These are phyloP conservation scores for Calocera viscosa DNA, from an alignment of 768 basidiomycete species.

Conservation along the genomic window DNA sequence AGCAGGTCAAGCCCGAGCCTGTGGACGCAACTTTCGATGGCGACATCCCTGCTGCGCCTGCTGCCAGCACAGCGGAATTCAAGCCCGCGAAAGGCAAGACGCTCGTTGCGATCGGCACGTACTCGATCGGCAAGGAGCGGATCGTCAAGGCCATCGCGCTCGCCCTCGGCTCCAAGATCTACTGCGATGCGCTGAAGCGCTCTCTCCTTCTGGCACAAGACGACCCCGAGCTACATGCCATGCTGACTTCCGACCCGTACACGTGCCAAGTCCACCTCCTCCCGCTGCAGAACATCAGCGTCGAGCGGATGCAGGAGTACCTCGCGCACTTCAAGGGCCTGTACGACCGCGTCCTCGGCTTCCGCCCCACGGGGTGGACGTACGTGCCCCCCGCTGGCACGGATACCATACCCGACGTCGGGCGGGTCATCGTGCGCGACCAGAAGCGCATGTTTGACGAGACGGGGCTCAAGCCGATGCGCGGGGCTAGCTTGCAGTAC, in stretches of 20 bases:
- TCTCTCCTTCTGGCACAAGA: constrained; percentile 71
- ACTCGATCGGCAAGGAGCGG: constrained; percentile 94
- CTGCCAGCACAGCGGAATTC: constrained; percentile 13
- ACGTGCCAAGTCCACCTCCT: constrained; percentile 76
- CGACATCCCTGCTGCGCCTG: background rate
- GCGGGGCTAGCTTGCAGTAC: constrained; percentile 54
- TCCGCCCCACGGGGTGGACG: constrained; percentile 96
- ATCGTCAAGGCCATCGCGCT: constrained; percentile 91
- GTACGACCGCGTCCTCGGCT: constrained; percentile 63
- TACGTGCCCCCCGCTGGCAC: constrained; percentile 56
- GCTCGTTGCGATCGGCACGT: constrained; percentile 46
- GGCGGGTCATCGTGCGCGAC: constrained; percentile 53
- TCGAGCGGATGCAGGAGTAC: constrained; percentile 67
- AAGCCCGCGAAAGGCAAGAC: constrained; percentile 16
- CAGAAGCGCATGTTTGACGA: constrained; percentile 58
- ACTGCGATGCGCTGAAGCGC: constrained; percentile 75
- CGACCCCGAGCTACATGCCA: constrained; percentile 64
- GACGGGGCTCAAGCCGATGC: constrained; percentile 50
- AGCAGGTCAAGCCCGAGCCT: background rate
- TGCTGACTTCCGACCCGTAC: constrained; percentile 65
- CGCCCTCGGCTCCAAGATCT: constrained; percentile 69
- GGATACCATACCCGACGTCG: constrained; percentile 49
- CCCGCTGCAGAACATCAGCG: constrained; percentile 56
- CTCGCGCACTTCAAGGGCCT: constrained; percentile 56
- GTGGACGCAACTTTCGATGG: background rate